Percentiles rank a stretch among this genome's conserved stretches.
Conservation (phyloP, 2,329 filamentous ascomycete genomes). For the Zymoseptoria brevis region DNA sequence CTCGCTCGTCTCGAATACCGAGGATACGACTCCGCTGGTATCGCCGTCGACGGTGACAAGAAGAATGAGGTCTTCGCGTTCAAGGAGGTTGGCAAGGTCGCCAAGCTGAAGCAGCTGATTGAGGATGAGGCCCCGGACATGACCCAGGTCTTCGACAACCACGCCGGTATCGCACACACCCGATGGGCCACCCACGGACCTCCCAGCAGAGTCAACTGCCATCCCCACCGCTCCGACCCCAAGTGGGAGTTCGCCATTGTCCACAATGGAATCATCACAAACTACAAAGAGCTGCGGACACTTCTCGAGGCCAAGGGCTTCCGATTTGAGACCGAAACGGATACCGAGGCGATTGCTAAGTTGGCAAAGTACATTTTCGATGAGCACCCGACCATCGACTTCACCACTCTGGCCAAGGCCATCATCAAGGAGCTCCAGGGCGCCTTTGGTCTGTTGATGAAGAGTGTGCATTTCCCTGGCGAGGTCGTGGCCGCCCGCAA, state of each 20-base stretch:
- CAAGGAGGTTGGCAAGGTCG: conserved; percentile 99
- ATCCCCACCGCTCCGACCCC: conserved; percentile 94
- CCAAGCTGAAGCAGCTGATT: conserved; percentile 89
- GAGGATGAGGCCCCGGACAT: conserved; percentile 74
- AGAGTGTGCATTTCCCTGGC: conserved; percentile 96
- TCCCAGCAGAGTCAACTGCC: conserved; percentile 91
- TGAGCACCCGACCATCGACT: conserved; percentile 86
- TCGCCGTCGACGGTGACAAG: conserved; percentile 95
- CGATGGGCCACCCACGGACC: conserved; percentile 97
- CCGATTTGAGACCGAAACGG: conserved; percentile 97
- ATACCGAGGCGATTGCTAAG: conserved; percentile 99
- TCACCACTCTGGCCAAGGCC: conserved; percentile 92
- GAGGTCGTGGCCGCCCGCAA: conserved; percentile 97
- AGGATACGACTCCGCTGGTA: conserved; percentile 94
- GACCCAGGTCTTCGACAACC: conserved; percentile 91
- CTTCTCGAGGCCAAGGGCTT: conserved; percentile 91
- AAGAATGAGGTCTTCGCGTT: conserved; percentile 95
- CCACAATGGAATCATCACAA: conserved; percentile 99
- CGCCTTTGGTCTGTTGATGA: conserved; percentile 93
- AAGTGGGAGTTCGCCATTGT: conserved; percentile 95
- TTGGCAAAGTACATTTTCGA: conserved; percentile 97
- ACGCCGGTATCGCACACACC: conserved; percentile 97
- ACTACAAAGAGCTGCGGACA: conserved; percentile 99
- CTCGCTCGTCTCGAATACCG: conserved; percentile 95
- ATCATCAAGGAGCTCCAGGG: conserved; percentile 98